Conservation (phyloP, 2,329 filamentous ascomycete genomes). For the Nakataea oryzae region DNA sequence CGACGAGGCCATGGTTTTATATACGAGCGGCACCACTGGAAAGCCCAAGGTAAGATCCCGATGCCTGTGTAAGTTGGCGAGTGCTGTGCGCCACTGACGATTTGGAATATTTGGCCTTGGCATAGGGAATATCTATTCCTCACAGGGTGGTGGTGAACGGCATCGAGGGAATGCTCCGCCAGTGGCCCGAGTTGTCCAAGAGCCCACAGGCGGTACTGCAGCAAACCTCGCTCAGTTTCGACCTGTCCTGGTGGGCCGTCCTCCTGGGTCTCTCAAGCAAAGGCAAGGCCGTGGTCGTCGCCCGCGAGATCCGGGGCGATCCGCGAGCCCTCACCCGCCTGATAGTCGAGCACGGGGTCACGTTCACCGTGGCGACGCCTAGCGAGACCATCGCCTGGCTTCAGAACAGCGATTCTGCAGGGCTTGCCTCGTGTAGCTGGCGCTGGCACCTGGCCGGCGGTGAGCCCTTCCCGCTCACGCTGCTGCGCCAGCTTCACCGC, state of each 20-base stretch:
- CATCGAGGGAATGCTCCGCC: constrained; percentile 7
- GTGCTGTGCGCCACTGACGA: constrained; percentile 11
- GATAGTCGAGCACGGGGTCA: constrained; percentile 19
- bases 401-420: constrained; percentile 5
- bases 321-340: constrained; percentile 17
- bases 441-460: background rate
- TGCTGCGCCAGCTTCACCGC: background rate
- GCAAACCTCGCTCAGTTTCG: constrained; percentile 22
- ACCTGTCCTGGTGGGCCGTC: constrained; percentile 20
- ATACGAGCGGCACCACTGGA: constrained; percentile 65
- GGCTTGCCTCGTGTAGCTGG: background rate
- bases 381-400: constrained; percentile 20
- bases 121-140: background rate
- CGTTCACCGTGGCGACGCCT: constrained; percentile 20
- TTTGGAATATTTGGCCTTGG: constrained; percentile 5
- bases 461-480: background rate
- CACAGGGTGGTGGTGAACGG: constrained; percentile 5
- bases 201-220: constrained; percentile 18
- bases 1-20: constrained; percentile 42
- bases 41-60: constrained; percentile 58
- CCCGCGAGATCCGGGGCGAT: constrained; percentile 17
- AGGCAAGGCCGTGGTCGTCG: constrained; percentile 19
- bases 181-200: constrained; percentile 4
- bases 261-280: constrained; percentile 19
- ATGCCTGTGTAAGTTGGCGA: constrained; percentile 31